These are phyloP conservation scores for Trichoderma aggressivum DNA, from an alignment of 2,329 filamentous ascomycete species.

Conservation along the genomic window DNA sequence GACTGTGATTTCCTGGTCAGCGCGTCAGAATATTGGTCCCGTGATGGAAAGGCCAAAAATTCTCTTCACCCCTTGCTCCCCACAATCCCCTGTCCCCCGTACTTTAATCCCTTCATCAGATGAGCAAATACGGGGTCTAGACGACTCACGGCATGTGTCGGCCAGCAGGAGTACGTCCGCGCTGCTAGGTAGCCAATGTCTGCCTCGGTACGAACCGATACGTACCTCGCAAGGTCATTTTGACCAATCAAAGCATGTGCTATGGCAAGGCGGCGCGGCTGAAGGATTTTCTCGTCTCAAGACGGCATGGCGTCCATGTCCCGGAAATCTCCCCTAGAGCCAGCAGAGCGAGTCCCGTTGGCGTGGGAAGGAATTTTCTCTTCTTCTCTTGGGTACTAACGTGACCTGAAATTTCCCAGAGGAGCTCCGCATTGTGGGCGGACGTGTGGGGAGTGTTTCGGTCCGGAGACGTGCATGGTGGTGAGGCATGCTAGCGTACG, in stretches of 20 bases:
- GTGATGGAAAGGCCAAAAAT: constrained; percentile 3
- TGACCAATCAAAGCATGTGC: background rate
- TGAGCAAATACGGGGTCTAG: constrained; percentile 15
- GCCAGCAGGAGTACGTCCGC: background rate
- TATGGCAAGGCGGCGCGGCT: constrained; percentile 9
- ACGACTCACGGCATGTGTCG: constrained; percentile 4
- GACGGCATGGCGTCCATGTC: background rate
- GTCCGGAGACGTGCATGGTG: constrained; percentile 19
- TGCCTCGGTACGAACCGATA: background rate
- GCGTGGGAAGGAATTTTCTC: background rate
- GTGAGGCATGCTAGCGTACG: constrained; percentile 10
- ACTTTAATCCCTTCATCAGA: constrained; percentile 15
- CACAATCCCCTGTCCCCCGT: constrained; percentile 11
- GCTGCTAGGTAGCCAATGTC: background rate
- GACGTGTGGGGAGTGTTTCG: constrained; percentile 14
- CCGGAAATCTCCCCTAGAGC: constrained; percentile 1
- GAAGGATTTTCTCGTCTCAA: background rate
- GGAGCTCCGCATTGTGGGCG: constrained; percentile 12
- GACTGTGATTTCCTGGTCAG: background rate
- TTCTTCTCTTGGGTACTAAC: background rate
- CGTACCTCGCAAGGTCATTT: background rate
- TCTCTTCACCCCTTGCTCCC: constrained; percentile 6
- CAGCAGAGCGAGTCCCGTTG: background rate
- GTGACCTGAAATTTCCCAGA: constrained; percentile 14
- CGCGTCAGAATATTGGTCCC: constrained; percentile 11